Evolutionary conservation across 108 stramenopile species (phyloP).

Genomic region (Epithemia pelagica): DNA sequence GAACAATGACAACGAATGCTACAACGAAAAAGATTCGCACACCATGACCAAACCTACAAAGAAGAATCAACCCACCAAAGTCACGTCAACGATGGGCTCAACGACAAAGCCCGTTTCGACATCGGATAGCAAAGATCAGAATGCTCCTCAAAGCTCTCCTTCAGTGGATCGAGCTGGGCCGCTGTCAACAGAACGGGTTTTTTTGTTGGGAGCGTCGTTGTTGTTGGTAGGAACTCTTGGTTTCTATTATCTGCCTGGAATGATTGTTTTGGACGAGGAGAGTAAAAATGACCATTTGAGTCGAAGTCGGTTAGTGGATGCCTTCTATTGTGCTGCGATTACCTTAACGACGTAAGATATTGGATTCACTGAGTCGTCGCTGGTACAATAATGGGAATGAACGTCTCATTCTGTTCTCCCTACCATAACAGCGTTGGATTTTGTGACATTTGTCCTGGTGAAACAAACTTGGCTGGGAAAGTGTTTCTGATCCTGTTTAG

Average conservation of each 20-base stretch:
- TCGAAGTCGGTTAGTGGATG: slow-evolving; percentile 27
- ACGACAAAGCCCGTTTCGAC: too few relatives aligned
- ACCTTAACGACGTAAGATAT: slow-evolving; percentile 50
- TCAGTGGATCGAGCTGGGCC: neutral
- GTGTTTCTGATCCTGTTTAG: slow-evolving; percentile 34
- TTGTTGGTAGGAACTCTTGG: slow-evolving; percentile 14
- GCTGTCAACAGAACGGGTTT: neutral
- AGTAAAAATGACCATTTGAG: slow-evolving; percentile 7
- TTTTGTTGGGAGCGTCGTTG: neutral
- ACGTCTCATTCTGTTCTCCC: too few relatives aligned
- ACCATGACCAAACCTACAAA: too few relatives aligned
- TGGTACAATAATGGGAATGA: neutral
- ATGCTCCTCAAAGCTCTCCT: neutral
- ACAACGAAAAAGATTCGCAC: too few relatives aligned
- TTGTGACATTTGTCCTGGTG: slow-evolving; percentile 50
- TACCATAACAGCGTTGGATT: slow-evolving; percentile 36
- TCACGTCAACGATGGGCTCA: too few relatives aligned
- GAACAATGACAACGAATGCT: too few relatives aligned
- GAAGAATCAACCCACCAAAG: too few relatives aligned
- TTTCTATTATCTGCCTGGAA: slow-evolving; percentile 37
- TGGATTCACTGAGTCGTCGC: neutral
- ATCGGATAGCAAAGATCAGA: too few relatives aligned
- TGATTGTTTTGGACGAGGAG: slow-evolving; percentile 18
- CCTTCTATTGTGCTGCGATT: slow-evolving; percentile 46
- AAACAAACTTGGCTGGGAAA: slow-evolving; percentile 21